phyloP scores from a whole-genome alignment of 805 yeast species.

The Clavispora santaluciae region DNA sequence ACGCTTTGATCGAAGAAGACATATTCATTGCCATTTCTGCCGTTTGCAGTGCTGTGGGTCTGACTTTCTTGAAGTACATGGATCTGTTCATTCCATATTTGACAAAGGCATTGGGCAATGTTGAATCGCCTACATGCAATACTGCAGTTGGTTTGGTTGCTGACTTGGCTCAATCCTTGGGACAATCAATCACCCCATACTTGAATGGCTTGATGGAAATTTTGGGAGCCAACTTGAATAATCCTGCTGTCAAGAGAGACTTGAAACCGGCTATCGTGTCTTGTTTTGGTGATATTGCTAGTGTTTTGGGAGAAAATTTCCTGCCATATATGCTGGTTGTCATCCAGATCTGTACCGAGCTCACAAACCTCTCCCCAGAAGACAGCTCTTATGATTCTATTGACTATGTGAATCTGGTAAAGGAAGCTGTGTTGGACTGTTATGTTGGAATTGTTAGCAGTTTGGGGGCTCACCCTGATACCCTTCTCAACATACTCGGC shows the following conservation, averaged over 20 bases:
- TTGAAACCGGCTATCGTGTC: conserved; percentile 84
- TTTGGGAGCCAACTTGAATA: conserved; percentile 68
- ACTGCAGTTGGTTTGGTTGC: conserved; percentile 95
- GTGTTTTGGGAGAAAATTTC: conserved; percentile 76
- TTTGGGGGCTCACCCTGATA: conserved; percentile 61
- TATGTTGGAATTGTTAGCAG: conserved; percentile 95
- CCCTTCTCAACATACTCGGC: conserved; percentile 59
- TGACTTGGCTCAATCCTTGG: conserved; percentile 87
- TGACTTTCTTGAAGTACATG: conserved; percentile 69
- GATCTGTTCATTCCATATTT: conserved; percentile 79
- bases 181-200: conserved; percentile 66
- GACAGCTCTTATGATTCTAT: conserved; percentile 68
- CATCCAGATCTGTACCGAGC: conserved; percentile 68
- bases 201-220: conserved; percentile 78
- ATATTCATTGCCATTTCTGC: conserved; percentile 89
- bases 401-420: conserved; percentile 67
- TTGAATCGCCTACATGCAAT: conserved; percentile 76
- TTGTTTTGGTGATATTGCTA: conserved; percentile 93
- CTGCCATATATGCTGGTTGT: conserved; percentile 73
- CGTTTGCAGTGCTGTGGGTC: conserved; percentile 75
- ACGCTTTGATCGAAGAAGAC: conserved; percentile 88
- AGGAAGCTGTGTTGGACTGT: conserved; percentile 90
- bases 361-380: conserved; percentile 57
- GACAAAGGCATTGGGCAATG: conserved; percentile 71
- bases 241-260: conserved; percentile 66